phyloP scores from a whole-genome alignment of 805 yeast species.

The Candida cerambycidarum region DNA sequence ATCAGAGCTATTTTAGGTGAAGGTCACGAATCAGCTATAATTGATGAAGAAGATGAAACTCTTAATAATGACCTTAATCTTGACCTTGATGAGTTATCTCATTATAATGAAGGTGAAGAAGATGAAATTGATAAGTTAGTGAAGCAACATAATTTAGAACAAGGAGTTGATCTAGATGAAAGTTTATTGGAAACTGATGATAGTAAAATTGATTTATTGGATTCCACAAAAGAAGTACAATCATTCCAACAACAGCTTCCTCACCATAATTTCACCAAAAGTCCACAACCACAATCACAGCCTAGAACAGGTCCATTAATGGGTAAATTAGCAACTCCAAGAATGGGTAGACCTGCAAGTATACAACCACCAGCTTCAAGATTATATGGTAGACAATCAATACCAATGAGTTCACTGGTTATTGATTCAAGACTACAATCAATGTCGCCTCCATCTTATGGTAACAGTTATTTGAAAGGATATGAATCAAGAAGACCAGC shows the following conservation, averaged over 20 bases:
- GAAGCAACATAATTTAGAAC: constrained; percentile 34
- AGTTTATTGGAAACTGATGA: constrained; percentile 12
- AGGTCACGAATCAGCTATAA: constrained; percentile 26
- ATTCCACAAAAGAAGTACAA: not conserved
- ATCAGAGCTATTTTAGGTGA: constrained; percentile 30
- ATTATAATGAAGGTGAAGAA: constrained; percentile 26
- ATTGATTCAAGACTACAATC: constrained; percentile 24
- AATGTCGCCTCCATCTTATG: constrained; percentile 13
- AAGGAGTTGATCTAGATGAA: constrained; percentile 30
- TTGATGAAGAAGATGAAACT: constrained; percentile 15
- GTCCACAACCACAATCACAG: not conserved
- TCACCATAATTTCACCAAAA: not conserved
- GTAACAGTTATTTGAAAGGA: constrained; percentile 16
- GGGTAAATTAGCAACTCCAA: constrained; percentile 35
- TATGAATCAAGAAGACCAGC: constrained; percentile 28
- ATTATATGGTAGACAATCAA: constrained; percentile 26
- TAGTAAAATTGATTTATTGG: constrained; percentile 17
- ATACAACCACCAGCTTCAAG: constrained; percentile 45
- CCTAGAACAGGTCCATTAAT: constrained; percentile 25
- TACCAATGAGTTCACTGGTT: constrained; percentile 11
- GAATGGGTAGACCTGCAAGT: constrained; percentile 48
- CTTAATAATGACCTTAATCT: not conserved
- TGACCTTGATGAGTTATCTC: constrained; percentile 1
- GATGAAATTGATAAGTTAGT: constrained; percentile 38
- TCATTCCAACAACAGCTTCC: not conserved